A percentile compares a stretch with the other conserved stretches of the same genome.
These are phyloP conservation scores for Nigrospora oryzae DNA, from an alignment of 2,329 filamentous ascomycete species.

Conservation along the genomic window DNA sequence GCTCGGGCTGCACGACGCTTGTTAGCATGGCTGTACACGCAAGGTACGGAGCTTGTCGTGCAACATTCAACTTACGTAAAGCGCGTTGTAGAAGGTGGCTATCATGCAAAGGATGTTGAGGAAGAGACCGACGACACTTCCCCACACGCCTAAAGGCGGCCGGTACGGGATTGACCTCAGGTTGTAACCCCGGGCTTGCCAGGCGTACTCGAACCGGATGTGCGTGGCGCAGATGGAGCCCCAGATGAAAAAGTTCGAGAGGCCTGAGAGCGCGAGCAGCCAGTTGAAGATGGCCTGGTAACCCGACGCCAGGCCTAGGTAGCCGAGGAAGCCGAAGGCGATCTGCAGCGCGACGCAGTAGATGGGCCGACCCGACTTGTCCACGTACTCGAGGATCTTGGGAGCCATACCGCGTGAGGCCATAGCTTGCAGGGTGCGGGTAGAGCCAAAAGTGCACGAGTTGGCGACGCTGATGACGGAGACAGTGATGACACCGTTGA, in stretches of 20 bases:
- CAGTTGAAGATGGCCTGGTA: conserved; percentile 47
- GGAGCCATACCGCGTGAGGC: conserved; percentile 43
- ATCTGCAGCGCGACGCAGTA: conserved; percentile 43
- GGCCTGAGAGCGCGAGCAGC: conserved; percentile 63
- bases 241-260: conserved; percentile 71
- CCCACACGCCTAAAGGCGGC: conserved; percentile 47
- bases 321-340: conserved; percentile 51
- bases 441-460: conserved; percentile 41
- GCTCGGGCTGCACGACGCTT: conserved; percentile 18
- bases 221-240: conserved; percentile 57
- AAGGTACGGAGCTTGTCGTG: background rate
- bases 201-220: conserved; percentile 56
- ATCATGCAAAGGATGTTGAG: conserved; percentile 62
- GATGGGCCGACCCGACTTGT: conserved; percentile 51
- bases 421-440: conserved; percentile 41
- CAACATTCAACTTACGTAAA: conserved; percentile 33
- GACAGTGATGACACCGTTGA: conserved; percentile 44
- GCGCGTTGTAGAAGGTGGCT: conserved; percentile 63
- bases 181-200: conserved; percentile 48
- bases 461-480: conserved; percentile 44
- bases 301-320: conserved; percentile 38
- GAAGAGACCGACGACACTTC: conserved; percentile 59
- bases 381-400: conserved; percentile 49
- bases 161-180: conserved; percentile 39
- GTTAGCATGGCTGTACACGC: conserved; percentile 4